Base-by-base conservation (phyloP, 2,329 filamentous ascomycete species). In the Plectosphaerella cucumerina region DNA sequence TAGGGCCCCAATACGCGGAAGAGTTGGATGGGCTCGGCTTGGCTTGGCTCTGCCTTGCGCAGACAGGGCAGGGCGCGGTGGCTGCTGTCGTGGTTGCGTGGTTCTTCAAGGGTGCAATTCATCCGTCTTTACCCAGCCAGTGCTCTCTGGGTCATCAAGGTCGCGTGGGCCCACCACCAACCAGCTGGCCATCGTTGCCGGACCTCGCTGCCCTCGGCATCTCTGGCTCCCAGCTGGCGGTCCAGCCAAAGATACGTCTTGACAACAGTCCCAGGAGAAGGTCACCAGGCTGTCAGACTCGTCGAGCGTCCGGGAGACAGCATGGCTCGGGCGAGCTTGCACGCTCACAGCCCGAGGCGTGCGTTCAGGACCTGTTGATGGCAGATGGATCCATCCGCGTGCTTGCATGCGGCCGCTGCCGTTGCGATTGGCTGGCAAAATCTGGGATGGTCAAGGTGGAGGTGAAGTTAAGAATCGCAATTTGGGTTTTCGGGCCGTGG, bases 401-500 rank as follows among this genome's bases (percentile, higher is more conserved):
- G 47, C 48, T 50, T 44, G 18, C 47, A 48, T 52, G n/a, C 15
- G 47, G 47, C 21, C 26, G 17, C 41, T 21, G 14, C 17, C 34
- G 34, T 52, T 50, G 42, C 49, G 49, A 64, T 66, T 65, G 61
- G 59, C 52, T 49, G 59, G 56, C 44, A 56, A 53, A 53, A 53
- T 49, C 41, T 47, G 41, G 39, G 44, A 33, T 18, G n/a, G 20
- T 46, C 53, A 53, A 50, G 26, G 26, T 54, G 53, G 52, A 56
- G 50, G 50, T 47, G 53, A 54, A 47, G 53, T 55, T 50, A 56
- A 53, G 21, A 33, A 51, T 49, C 37, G 43, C 57, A 65, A 61
- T 68, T 64, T 68, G 66, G 66, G 58, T 58, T 64, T 61, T 68
- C 66, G 66, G 66, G 50, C 66, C 66, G 66, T 49, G 50, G 53